Conservation (phyloP, 441 rosid species). For the Sinapis alba region DNA sequence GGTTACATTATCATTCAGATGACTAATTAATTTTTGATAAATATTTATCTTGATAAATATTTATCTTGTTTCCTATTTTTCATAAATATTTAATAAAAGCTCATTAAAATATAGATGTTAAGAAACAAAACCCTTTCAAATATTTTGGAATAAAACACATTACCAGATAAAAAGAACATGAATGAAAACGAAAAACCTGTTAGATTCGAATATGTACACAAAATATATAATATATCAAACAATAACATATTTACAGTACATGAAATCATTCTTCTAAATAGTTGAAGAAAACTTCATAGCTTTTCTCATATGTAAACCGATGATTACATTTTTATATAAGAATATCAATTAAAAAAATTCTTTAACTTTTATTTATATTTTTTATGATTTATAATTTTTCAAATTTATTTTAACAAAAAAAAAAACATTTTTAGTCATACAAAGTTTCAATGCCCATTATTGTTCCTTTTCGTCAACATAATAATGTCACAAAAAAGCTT, state of each 20-base stretch:
- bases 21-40: neutral
- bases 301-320: neutral
- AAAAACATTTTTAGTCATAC: too few species aligned
- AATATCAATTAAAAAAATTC: neutral
- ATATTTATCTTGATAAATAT: neutral
- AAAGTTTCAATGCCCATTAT: too few species aligned
- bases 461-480: neutral
- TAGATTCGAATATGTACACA: too few species aligned
- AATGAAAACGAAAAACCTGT: too few species aligned
- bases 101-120: neutral
- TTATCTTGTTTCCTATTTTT: neutral
- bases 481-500: neutral
- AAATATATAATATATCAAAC: neutral
- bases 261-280: neutral
- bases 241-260: too few species aligned
- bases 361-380: neutral
- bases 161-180: too few species aligned
- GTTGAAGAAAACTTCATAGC: neutral
- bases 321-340: neutral
- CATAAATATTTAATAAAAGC: neutral
- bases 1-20: neutral
- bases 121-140: too few species aligned
- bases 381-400: neutral
- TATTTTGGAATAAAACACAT: too few species aligned
- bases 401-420: too few species aligned